These are phyloP conservation scores for Trichophyton rubrum DNA, from an alignment of 2,329 filamentous ascomycete genomes.

Conservation along the genomic window DNA sequence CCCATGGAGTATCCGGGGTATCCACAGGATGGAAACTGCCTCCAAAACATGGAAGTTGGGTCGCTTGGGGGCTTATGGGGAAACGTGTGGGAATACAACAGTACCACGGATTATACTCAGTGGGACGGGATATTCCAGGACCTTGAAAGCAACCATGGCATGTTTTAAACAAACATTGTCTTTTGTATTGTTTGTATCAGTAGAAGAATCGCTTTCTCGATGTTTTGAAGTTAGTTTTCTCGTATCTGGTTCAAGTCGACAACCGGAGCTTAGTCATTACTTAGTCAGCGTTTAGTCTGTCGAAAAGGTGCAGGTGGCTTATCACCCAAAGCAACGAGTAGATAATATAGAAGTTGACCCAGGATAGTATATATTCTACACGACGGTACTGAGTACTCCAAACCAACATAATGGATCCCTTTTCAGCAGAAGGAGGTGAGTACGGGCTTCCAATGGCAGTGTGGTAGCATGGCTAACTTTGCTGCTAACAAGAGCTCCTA, in stretches of 20 bases:
- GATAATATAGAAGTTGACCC: not conserved
- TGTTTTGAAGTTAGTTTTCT: not conserved
- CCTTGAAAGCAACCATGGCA: constrained; percentile 3
- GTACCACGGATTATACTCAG: constrained; percentile 1
- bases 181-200: not conserved
- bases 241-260: no score
- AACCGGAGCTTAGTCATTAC: no score
- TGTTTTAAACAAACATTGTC: not conserved
- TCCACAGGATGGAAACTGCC: not conserved
- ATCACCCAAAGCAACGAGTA: not conserved
- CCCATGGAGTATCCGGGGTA: not conserved
- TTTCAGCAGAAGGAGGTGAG: constrained; percentile 49
- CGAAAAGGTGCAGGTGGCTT: not conserved
- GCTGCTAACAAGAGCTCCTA: constrained; percentile 43
- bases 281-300: no score
- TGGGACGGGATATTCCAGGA: constrained; percentile 7
- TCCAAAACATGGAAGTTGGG: not conserved
- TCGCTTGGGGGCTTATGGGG: not conserved
- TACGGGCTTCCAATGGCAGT: constrained; percentile 9
- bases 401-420: constrained; percentile 45
- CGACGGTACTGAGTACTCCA: not conserved
- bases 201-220: not conserved
- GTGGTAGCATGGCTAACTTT: not conserved
- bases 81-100: constrained; percentile 3
- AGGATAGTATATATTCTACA: not conserved